Percentiles rank a stretch among this genome's conserved stretches.
phyloP scores from a whole-genome alignment of 495 filamentous ascomycete species.

The Tuber umbilicatum region DNA sequence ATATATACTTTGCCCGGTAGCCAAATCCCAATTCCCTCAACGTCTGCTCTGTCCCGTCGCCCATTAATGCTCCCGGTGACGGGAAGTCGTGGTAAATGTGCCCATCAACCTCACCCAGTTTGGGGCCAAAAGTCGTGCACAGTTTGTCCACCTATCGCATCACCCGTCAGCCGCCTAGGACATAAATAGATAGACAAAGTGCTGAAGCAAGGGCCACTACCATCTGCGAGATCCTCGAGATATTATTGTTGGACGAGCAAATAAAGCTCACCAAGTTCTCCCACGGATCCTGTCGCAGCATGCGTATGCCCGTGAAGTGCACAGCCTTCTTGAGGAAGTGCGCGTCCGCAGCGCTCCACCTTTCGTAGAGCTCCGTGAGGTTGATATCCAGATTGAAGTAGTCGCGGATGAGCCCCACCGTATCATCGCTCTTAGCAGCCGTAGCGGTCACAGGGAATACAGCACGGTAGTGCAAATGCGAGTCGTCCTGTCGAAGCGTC shows the following conservation, averaged over 20 bases:
- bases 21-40: conserved; percentile 84
- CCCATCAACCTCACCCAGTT: conserved; percentile 63
- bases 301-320: conserved; percentile 86
- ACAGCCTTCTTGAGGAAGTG: conserved; percentile 87
- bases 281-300: conserved; percentile 92
- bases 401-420: conserved; percentile 59
- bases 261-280: conserved; percentile 92
- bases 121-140: conserved; percentile 73
- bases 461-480: conserved; percentile 73
- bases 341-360: conserved; percentile 78
- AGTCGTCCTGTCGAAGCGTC: conserved; percentile 73
- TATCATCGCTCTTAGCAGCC: conserved; percentile 53
- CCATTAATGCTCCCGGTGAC: conserved; percentile 60
- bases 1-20: conserved; percentile 87
- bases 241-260: conserved; percentile 98
- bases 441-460: conserved; percentile 47
- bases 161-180: neutral
- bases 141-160: conserved; percentile 65
- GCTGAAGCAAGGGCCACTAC: conserved; percentile 42
- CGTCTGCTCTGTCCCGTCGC: conserved; percentile 62
- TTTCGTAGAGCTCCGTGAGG: conserved; percentile 65
- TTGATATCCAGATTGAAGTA: conserved; percentile 79
- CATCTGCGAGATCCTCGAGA: conserved; percentile 90
- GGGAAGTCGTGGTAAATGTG: conserved; percentile 84
- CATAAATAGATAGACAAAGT: neutral